A percentile compares a stretch with the other conserved stretches of the same genome.
phyloP scores from a whole-genome alignment of 2,329 filamentous ascomycete species.

The Fusarium piperis region DNA sequence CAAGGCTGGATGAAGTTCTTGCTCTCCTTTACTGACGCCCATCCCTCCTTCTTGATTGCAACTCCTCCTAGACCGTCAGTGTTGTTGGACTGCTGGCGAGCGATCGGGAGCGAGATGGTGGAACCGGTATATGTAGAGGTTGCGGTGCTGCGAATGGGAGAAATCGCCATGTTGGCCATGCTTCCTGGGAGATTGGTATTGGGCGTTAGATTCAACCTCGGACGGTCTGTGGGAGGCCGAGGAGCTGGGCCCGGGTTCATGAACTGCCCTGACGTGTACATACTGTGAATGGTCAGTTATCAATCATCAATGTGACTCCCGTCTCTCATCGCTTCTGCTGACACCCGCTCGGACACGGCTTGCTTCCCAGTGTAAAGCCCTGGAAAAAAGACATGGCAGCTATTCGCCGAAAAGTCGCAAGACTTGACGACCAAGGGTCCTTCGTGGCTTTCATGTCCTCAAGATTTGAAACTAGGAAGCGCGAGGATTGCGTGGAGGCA shows the following conservation, averaged over 20 bases:
- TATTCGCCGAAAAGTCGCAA: not conserved
- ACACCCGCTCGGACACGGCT: not conserved
- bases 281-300: conserved; percentile 50
- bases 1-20: conserved; percentile 83
- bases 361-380: not conserved
- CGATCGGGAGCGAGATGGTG: conserved; percentile 77
- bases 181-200: conserved; percentile 79
- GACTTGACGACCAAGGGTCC: not conserved
- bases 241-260: conserved; percentile 98
- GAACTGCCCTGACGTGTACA: conserved; percentile 75
- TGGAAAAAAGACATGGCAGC: not conserved
- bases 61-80: conserved; percentile 73
- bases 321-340: conserved; percentile 7
- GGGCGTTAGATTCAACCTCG: conserved; percentile 82
- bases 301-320: not conserved
- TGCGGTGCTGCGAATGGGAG: conserved; percentile 72
- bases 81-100: conserved; percentile 68
- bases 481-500: not conserved
- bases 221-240: conserved; percentile 84
- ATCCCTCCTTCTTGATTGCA: conserved; percentile 82
- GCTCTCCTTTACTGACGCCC: conserved; percentile 90
- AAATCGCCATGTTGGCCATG: conserved; percentile 82
- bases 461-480: not conserved
- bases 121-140: conserved; percentile 59
- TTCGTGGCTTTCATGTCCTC: not conserved